Base-by-base conservation (phyloP, 305 asterid genomes). In the Andrographis paniculata region DNA sequence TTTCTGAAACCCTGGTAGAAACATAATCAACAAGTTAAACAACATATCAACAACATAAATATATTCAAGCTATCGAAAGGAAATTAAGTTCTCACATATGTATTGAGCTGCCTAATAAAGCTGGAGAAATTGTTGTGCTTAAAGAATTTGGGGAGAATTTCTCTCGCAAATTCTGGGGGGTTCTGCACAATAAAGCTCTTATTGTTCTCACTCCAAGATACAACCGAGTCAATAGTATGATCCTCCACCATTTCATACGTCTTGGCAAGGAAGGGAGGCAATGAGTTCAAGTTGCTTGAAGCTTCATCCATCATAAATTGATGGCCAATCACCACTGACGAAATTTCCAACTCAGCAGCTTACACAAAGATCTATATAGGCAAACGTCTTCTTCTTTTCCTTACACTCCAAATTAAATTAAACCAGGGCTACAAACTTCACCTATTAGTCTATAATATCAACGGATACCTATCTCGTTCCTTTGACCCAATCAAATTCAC, bases 241-340 rank as follows among this genome's bases (percentile, higher is more conserved):
- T 83, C 87, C 40, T 83, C 87, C 60, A 83, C 92, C 94, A 83
- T 83, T 60, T 83, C 94, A 56, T 83, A 83, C 1, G 80, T 80
- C 79, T 83, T 83, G 6, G 69, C 79, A 12, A 80, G 71, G 65
- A 83, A 83, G 37, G 94, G 92, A 31, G 94, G 82, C 63, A 78
- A 61, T 6, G 80, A 63, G 64, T 67, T 78, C 4, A 74, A 58
- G 57, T 64, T 67, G 23, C 74, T 53, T 14, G 73, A 56, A 46
- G 79, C 69, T 62, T 82, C 94, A 65, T 82, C 94, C 89, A 79
- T 76, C 73, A 35, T 54, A 22, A 49, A 55, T 37, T 21, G 21
- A 24, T 24, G 6, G 30, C 6, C 30, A 24, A 24, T 24, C 30
- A 24, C 30, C 4, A 8, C 6, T 8, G 8, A 24, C 30, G 8